These are phyloP conservation scores for Neofusicoccum kwambonambiense DNA, from an alignment of 2,329 filamentous ascomycete genomes.

Conservation along the genomic window DNA sequence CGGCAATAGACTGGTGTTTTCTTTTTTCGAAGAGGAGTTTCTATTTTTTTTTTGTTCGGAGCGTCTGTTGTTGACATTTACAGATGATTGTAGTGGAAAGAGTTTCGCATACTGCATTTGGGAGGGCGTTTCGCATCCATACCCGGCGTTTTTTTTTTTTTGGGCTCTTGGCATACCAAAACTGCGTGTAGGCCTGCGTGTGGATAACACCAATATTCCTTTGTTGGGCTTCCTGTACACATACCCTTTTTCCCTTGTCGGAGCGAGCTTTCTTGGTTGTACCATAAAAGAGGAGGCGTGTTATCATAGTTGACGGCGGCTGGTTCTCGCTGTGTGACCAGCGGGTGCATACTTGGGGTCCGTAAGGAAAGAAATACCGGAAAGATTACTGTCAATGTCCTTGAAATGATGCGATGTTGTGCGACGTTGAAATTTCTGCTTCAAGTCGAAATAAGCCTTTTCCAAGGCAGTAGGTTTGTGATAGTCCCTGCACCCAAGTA, in stretches of 20 bases:
- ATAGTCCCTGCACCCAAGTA: background rate
- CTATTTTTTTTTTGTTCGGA: background rate
- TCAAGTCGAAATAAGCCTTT: background rate
- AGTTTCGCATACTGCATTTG: constrained; percentile 6
- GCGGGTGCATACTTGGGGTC: background rate
- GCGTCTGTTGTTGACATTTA: background rate
- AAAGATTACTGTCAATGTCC: too few species aligned
- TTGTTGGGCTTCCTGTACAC: background rate
- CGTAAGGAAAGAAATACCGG: too few species aligned
- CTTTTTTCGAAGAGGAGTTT: background rate
- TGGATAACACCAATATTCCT: background rate
- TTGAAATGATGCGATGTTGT: too few species aligned
- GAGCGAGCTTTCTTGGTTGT: background rate
- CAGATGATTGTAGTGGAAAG: background rate
- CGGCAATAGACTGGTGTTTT: background rate
- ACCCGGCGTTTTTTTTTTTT: background rate
- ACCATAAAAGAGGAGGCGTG: background rate
- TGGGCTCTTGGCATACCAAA: background rate
- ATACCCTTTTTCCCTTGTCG: background rate
- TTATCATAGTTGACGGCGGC: background rate
- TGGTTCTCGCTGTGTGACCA: background rate
- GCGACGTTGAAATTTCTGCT: too few species aligned
- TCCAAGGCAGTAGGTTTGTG: background rate
- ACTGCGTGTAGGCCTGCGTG: background rate
- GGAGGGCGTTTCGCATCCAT: constrained; percentile 13